These are phyloP conservation scores for Boechera divaricarpa DNA, from an alignment of 345 rosid species.

Conservation along the genomic window DNA sequence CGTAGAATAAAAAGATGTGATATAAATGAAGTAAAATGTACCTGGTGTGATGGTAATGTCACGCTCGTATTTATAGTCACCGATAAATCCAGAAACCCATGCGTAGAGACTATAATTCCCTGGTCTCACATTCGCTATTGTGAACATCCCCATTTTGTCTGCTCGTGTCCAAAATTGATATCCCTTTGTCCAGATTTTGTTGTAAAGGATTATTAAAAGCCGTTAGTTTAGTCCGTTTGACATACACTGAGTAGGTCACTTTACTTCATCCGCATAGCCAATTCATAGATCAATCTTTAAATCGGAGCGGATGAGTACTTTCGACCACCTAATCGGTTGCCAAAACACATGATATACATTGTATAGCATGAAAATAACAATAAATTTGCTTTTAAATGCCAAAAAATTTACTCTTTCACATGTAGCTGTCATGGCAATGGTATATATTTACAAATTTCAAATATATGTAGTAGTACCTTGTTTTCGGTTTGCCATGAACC, in stretches of 20 bases:
- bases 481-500: conserved; percentile 90
- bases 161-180: conserved; percentile 87
- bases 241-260: background rate
- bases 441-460: no score
- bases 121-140: conserved; percentile 59
- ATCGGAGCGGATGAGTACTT: no score
- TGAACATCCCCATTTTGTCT: conserved; percentile 59
- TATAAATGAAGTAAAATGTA: conserved; percentile 18
- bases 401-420: background rate
- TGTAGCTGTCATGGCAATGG: background rate
- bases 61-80: conserved; percentile 56
- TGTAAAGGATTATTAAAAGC: background rate
- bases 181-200: conserved; percentile 53
- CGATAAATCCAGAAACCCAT: conserved; percentile 75
- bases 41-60: conserved; percentile 61
- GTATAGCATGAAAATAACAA: background rate
- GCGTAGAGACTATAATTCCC: conserved; percentile 73
- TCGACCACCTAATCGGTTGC: no score
- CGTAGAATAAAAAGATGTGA: background rate
- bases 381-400: background rate
- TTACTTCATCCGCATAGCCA: background rate
- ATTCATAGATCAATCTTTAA: background rate
- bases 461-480: conserved; percentile 49
- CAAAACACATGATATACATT: no score
- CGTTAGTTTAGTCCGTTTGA: background rate